Evolutionary conservation across 208 protist species (phyloP).

Genomic region (Leishmania martiniquensis): DNA sequence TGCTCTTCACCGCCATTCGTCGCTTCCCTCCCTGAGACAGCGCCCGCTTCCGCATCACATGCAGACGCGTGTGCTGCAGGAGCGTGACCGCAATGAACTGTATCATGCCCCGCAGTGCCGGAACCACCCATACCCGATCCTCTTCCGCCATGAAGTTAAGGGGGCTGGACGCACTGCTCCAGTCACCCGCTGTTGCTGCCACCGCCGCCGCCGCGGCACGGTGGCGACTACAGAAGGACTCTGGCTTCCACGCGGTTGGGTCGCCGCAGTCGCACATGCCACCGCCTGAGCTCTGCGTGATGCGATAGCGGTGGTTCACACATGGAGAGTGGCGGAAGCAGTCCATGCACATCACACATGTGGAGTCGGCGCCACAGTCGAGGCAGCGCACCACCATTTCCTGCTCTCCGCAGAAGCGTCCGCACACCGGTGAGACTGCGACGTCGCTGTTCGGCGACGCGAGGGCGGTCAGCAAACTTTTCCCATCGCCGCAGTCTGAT

Average conservation of each 20-base stretch:
- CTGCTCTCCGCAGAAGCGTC: slow-evolving; percentile 40
- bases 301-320: slow-evolving; percentile 69
- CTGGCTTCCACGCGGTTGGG: slow-evolving; percentile 72
- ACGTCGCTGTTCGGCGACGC: slow-evolving; percentile 10
- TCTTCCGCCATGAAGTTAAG: slow-evolving; percentile 24
- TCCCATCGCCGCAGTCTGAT: slow-evolving; percentile 15
- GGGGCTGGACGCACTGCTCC: background rate
- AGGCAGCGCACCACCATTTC: slow-evolving; percentile 87
- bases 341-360: slow-evolving; percentile 91
- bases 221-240: slow-evolving; percentile 70
- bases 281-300: slow-evolving; percentile 62
- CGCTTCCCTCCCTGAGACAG: slow-evolving; percentile 1
- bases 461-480: slow-evolving; percentile 18
- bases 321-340: slow-evolving; percentile 92
- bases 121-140: slow-evolving; percentile 47
- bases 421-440: slow-evolving; percentile 51
- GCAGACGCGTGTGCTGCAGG: slow-evolving; percentile 25
- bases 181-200: background rate
- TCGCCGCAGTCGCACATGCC: slow-evolving; percentile 96
- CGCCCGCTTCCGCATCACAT: slow-evolving; percentile 4
- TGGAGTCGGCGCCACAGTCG: slow-evolving; percentile 86
- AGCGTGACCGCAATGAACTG: slow-evolving; percentile 46
- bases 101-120: slow-evolving; percentile 45
- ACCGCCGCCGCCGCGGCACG: slow-evolving; percentile 26
- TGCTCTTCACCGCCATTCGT: background rate